Evolutionary conservation across 352 stramenopile species (phyloP), one percentile per base, ranked within the genome.

Genomic region (Phytophthora multivora): DNA sequence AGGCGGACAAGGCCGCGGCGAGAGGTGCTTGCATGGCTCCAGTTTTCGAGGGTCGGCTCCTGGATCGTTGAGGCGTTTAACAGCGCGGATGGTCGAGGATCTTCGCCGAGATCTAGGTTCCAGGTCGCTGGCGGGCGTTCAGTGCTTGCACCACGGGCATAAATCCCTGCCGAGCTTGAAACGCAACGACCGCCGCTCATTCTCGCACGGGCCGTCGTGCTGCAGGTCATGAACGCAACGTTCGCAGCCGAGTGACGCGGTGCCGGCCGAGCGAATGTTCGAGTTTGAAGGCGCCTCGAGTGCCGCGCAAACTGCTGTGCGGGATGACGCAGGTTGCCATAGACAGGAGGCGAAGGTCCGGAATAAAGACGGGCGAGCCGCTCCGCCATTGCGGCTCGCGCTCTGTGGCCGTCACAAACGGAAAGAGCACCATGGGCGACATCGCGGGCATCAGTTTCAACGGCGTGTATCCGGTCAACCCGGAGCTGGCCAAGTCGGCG

Each of bases 361-460:
- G 83, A 61, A 72, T 91, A 56, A 73, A 76, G 65, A 80, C 89
- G 58, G 98, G 92, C 57, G 77, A 90, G 93, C 15, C n/a, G n/a
- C n/a, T n/a, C n/a, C n/a, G 28, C 28, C 93, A 12, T 95, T 88
- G 43, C 28, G 28, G 13, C 28, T 33, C 8, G 28, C 95, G 90
- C 57, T 94, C 98, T 69, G 71, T 98, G 23, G 87, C 97, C 38
- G 90, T 92, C 38, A 79, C 91, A 47, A 86, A 91, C 71, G 69
- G 92, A 51, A n/a, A 89, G 80, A 50, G 96, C 97, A 62, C 38
- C 59, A 69, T 69, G 64, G 59, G 64, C 31, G 64, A 73, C 59
- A 65, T 48, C 16, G 64, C 64, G 42, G 64, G 64, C 41, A 63
- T 73, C 51, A 69, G 64, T 63, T 61, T 65, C 59, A 69, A 61